Evolutionary conservation across 352 stramenopile species (phyloP).

Genomic region (Elongisporangium senticosum): DNA sequence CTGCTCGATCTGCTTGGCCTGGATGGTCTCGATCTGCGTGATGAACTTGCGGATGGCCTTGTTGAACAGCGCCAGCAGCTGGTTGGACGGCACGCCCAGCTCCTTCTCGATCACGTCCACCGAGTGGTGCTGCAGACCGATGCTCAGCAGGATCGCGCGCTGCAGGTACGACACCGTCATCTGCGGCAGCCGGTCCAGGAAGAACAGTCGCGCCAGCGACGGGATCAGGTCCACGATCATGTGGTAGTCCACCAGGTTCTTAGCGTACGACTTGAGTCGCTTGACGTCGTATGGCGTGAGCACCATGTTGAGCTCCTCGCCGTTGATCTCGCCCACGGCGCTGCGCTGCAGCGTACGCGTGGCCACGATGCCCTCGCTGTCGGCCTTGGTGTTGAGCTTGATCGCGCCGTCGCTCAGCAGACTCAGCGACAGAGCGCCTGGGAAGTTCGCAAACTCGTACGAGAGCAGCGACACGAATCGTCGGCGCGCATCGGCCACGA

Average conservation of each 20-base stretch:
- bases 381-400: conserved; percentile 12
- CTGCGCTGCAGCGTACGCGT: conserved; percentile 43
- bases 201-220: conserved; percentile 93
- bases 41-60: conserved; percentile 92
- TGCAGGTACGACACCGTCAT: conserved; percentile 95
- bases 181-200: conserved; percentile 90
- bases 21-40: conserved; percentile 65
- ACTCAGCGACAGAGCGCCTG: conserved; percentile 87
- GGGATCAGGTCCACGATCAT: conserved; percentile 98
- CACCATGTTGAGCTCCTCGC: conserved; percentile 88
- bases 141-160: conserved; percentile 92
- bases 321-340: conserved; percentile 69
- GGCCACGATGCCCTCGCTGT: conserved; percentile 11
- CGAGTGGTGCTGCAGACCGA: conserved; percentile 91
- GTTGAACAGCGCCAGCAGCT: conserved; percentile 98
- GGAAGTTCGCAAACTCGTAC: conserved; percentile 91
- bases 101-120: conserved; percentile 93
- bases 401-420: conserved; percentile 76
- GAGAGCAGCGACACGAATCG: conserved; percentile 93
- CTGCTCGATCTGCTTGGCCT: conserved; percentile 83
- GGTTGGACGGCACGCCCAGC: conserved; percentile 92
- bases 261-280: conserved; percentile 96
- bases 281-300: conserved; percentile 97
- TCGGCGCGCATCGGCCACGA: conserved; percentile 91
- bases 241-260: conserved; percentile 99